A percentile compares a stretch with the other conserved stretches of the same genome.
Conservation (phyloP, 2,329 filamentous ascomycete genomes). For the Exophiala calicioides region DNA sequence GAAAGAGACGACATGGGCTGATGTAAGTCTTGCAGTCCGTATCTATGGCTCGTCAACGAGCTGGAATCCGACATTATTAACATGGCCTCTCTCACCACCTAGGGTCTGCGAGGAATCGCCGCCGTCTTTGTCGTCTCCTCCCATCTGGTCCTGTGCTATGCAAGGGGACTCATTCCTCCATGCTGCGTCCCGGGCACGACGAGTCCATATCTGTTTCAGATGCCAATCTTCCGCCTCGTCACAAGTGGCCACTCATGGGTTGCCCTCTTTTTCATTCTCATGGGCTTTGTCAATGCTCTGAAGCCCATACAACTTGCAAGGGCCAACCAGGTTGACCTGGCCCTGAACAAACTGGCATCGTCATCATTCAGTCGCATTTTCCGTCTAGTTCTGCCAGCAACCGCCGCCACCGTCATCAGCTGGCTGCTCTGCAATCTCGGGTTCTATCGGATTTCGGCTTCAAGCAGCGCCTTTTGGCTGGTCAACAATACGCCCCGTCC, state of each 20-base stretch:
- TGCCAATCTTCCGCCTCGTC: slow-evolving; percentile 60
- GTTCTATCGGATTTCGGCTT: slow-evolving; percentile 57
- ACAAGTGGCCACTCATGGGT: slow-evolving; percentile 66
- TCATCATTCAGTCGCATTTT: slow-evolving; percentile 62
- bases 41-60: neutral
- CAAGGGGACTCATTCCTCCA: slow-evolving; percentile 53
- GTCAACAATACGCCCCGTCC: slow-evolving; percentile 51
- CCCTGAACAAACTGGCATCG: slow-evolving; percentile 56
- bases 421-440: slow-evolving; percentile 60
- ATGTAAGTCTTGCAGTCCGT: slow-evolving; percentile 26
- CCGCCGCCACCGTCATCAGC: slow-evolving; percentile 55
- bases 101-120: slow-evolving; percentile 60
- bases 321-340: slow-evolving; percentile 55
- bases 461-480: slow-evolving; percentile 63
- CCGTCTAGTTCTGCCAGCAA: slow-evolving; percentile 59
- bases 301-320: slow-evolving; percentile 60
- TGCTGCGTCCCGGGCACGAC: slow-evolving; percentile 37
- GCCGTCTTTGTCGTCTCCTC: slow-evolving; percentile 58
- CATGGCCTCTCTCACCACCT: neutral
- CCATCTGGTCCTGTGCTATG: slow-evolving; percentile 56
- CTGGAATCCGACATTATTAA: neutral
- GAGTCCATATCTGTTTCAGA: slow-evolving; percentile 54
- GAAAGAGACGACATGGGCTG: slow-evolving; percentile 33
- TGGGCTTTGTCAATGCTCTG: slow-evolving; percentile 64
- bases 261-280: slow-evolving; percentile 66